A percentile compares a stretch with the other conserved stretches of the same genome.
These are phyloP conservation scores for Fomes fomentarius DNA, from an alignment of 1,284 basidiomycete species.

Conservation along the genomic window DNA sequence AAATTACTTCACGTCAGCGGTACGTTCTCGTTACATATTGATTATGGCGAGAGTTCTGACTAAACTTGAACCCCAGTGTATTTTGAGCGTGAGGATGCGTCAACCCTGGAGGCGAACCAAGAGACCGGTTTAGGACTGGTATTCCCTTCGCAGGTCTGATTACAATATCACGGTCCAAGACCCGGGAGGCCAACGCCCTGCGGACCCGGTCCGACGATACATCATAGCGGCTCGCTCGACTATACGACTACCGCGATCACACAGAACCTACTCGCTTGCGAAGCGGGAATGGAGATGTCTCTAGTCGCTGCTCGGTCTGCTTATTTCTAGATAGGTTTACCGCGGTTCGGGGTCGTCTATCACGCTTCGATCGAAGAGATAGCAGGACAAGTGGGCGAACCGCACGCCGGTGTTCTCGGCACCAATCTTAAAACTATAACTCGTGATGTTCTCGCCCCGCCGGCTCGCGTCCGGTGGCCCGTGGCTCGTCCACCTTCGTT, in stretches of 20 bases:
- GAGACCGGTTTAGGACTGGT: not conserved
- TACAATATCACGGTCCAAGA: no score
- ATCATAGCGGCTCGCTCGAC: no score
- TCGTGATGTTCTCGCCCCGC: conserved; percentile 15
- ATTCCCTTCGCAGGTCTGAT: no score
- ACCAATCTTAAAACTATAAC: conserved; percentile 15
- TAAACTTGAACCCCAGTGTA: not conserved
- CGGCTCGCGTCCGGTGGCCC: not conserved
- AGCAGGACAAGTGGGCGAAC: conserved; percentile 1
- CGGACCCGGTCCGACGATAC: no score
- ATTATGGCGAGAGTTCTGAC: not conserved
- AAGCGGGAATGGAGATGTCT: no score
- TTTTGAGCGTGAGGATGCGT: not conserved
- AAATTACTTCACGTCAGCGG: conserved; percentile 4
- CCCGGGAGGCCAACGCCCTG: no score
- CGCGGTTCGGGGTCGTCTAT: conserved; percentile 6
- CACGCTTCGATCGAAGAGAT: conserved; percentile 9
- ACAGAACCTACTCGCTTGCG: no score
- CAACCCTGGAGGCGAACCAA: not conserved
- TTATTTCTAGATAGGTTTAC: no score
- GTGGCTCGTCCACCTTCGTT: no score
- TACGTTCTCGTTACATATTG: conserved; percentile 8
- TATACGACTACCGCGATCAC: no score
- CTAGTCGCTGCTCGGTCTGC: no score
- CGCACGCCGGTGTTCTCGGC: conserved; percentile 10